Percentiles rank a stretch among this genome's conserved stretches.
Conservation (phyloP, 768 basidiomycete genomes). For the Kwoniella pini region DNA sequence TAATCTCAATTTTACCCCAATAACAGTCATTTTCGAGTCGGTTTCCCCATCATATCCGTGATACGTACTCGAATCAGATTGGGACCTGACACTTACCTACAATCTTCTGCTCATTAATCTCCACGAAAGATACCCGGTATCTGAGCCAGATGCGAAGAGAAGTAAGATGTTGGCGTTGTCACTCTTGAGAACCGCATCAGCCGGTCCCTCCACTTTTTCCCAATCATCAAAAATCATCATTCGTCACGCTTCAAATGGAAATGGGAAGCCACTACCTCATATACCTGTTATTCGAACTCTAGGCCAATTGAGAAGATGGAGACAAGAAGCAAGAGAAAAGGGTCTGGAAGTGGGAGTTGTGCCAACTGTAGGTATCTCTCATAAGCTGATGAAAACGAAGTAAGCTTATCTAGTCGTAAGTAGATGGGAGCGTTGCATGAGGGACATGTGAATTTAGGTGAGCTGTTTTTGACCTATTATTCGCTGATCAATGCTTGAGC, state of each 20-base stretch:
- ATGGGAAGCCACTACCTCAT: constrained; percentile 12
- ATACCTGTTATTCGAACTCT: constrained; percentile 53
- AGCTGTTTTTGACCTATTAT: constrained; percentile 30
- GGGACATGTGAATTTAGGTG: constrained; percentile 88
- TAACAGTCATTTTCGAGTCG: not conserved
- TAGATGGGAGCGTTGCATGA: constrained; percentile 91
- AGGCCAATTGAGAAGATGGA: constrained; percentile 62
- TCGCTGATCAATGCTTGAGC: not conserved
- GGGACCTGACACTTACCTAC: not conserved
- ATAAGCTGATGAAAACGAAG: not conserved
- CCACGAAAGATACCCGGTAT: too few relatives aligned
- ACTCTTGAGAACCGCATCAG: not conserved
- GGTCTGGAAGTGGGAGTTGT: constrained; percentile 82
- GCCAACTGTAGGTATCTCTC: constrained; percentile 62
- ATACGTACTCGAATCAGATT: not conserved
- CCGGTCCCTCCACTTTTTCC: not conserved
- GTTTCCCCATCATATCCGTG: not conserved
- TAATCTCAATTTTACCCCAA: not conserved
- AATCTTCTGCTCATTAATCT: not conserved
- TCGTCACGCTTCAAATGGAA: not conserved
- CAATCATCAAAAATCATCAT: not conserved
- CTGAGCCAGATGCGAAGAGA: too few relatives aligned
- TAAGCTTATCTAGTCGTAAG: too few relatives aligned
- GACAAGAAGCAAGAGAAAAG: constrained; percentile 63
- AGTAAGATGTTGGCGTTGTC: not conserved